These are phyloP conservation scores for Mucor circinelloides DNA, from an alignment of 371 early-diverging fungal genomes.

Conservation along the genomic window DNA sequence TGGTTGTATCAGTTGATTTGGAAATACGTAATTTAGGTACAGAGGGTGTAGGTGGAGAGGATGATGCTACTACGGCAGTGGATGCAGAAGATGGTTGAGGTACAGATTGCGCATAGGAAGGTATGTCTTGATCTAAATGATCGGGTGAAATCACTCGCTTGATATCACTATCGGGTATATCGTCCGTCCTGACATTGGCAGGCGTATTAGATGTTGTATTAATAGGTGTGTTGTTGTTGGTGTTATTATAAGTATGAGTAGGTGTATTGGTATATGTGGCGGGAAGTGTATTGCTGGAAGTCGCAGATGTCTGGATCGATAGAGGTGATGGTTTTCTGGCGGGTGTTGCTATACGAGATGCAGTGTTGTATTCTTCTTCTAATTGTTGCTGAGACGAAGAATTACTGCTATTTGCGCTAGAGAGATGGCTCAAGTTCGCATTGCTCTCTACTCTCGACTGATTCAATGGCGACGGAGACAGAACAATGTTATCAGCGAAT, in stretches of 20 bases:
- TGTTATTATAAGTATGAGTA: not conserved
- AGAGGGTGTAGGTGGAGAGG: not conserved
- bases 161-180: not conserved
- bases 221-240: not conserved
- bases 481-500: not conserved
- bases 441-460: not conserved
- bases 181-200: not conserved
- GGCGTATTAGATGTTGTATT: not conserved
- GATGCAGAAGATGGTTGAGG: not conserved
- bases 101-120: conserved; percentile 20
- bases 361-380: not conserved
- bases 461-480: not conserved
- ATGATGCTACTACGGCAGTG: not conserved
- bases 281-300: not conserved
- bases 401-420: not conserved
- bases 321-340: conserved; percentile 5
- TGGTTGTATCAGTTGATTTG: conserved; percentile 3
- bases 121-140: conserved; percentile 29
- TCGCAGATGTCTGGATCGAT: not conserved
- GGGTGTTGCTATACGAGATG: not conserved
- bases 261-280: not conserved
- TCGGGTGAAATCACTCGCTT: not conserved
- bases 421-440: not conserved
- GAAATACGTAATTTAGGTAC: conserved; percentile 3
- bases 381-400: not conserved